Conservation (phyloP, 306 rosid genomes). For the Phaseolus lunatus region DNA sequence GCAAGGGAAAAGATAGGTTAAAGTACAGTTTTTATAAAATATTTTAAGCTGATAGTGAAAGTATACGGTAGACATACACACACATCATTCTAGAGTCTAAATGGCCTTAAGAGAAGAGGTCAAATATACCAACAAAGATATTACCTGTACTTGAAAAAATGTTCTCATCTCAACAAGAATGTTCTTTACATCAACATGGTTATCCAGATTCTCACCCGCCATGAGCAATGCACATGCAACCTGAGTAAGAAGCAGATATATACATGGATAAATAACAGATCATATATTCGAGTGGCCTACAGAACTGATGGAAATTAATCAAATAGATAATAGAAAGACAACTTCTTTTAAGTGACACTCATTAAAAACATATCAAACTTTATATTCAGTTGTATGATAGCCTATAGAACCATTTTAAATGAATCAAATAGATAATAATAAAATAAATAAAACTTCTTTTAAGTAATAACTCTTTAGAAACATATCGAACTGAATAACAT, state of each 20-base stretch:
- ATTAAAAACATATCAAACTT: neutral
- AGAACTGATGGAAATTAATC: slow-evolving; percentile 28
- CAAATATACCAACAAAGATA: slow-evolving; percentile 2
- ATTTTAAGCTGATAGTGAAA: neutral
- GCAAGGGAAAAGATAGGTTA: slow-evolving; percentile 23
- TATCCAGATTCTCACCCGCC: slow-evolving; percentile 62
- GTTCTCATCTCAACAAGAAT: slow-evolving; percentile 70
- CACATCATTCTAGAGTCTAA: slow-evolving; percentile 15
- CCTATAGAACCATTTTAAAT: slow-evolving; percentile 8
- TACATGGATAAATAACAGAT: slow-evolving; percentile 34
- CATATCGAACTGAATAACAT: neutral
- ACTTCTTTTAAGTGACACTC: neutral
- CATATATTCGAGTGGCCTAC: slow-evolving; percentile 20
- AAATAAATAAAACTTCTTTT: no score
- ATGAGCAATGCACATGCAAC: slow-evolving; percentile 67
- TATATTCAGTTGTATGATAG: neutral
- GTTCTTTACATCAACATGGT: slow-evolving; percentile 59
- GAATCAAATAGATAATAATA: neutral
- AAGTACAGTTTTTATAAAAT: slow-evolving; percentile 1
- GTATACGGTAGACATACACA: neutral
- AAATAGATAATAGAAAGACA: neutral
- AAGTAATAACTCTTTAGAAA: no score
- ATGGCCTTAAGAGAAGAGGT: neutral
- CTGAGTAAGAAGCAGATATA: slow-evolving; percentile 42
- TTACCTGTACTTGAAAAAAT: slow-evolving; percentile 72